Evolutionary conservation across 2,329 filamentous ascomycete genomes (phyloP), one percentile per base, ranked within the genome.

Genomic region (Penicillium griseofulvum): DNA sequence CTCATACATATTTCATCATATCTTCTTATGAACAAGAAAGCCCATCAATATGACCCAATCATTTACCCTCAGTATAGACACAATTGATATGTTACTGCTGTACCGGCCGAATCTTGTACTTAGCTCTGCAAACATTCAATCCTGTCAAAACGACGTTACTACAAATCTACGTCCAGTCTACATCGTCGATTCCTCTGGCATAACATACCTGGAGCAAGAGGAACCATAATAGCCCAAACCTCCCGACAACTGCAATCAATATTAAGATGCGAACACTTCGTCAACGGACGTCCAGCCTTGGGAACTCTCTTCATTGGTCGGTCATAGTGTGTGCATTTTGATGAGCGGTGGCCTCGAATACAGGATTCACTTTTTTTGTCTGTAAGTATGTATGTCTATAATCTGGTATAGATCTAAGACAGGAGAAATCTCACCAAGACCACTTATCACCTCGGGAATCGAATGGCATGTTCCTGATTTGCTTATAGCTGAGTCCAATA

Each of bases 211-310:
- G 48, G 48, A n/a, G 28, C 28, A 41, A 52, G 50, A 8, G 43
- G 50, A 31, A 52, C 50, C 50, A 48, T 52, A 16, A 52, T 28
- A 1, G 50, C 50, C 50, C 50, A 48, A 22, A 48, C 28, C 11
- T 52, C 50, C 12, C 43, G 50, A 19, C 50, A 52, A 39, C 24
- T 24, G 10, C 50, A 52, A 41, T 52, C 43, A 7, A 16, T 26
- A 12, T 38, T 16, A 16, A 48, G 11, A 19, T 52, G 50, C 3
- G 43, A 29, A 9, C 50, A 52, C n/a, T 47, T 39, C 5, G 50
- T 5, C 19, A 52, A 10, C 9, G 50, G 36, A 31, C 43, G 42
- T n/a, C 50, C 50, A 17, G 43, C 50, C 17, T 52, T 52, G 5
- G 42, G 50, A 5, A 52, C 29, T 14, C 43, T 31, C 17, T 52